Evolutionary conservation across 2,329 filamentous ascomycete species (phyloP).

Genomic region (Ophiostoma sp.): DNA sequence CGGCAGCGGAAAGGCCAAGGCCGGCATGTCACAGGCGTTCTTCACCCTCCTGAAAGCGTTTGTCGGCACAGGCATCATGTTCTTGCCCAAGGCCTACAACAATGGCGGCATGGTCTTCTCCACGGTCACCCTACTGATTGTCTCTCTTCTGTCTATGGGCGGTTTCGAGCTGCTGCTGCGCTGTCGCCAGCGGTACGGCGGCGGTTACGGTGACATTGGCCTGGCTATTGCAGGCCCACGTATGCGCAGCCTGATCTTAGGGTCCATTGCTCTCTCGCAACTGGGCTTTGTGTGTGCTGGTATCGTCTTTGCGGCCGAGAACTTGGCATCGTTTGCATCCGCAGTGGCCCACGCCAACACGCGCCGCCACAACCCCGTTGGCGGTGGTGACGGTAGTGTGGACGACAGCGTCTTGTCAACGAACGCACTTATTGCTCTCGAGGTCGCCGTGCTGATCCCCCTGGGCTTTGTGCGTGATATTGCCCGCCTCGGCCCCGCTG

Average conservation of each 20-base stretch:
- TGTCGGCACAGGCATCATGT: conserved; percentile 79
- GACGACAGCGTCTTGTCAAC: conserved; percentile 52
- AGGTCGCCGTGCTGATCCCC: conserved; percentile 65
- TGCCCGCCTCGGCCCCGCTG: conserved; percentile 68
- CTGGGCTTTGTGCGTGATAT: conserved; percentile 72
- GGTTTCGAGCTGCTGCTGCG: conserved; percentile 72
- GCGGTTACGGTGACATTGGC: conserved; percentile 76
- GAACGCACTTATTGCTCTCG: conserved; percentile 63
- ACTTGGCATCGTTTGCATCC: conserved; percentile 65
- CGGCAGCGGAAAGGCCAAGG: conserved; percentile 42
- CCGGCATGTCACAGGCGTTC: conserved; percentile 70
- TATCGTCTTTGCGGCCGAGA: conserved; percentile 76
- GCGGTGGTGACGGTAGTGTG: conserved; percentile 27
- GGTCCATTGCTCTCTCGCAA: conserved; percentile 71
- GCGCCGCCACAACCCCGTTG: neutral
- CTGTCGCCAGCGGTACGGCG: conserved; percentile 63
- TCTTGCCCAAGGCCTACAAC: conserved; percentile 74
- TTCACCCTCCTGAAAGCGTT: conserved; percentile 79
- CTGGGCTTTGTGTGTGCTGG: conserved; percentile 77
- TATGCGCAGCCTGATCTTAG: conserved; percentile 66
- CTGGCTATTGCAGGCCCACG: conserved; percentile 62
- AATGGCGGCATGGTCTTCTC: conserved; percentile 78
- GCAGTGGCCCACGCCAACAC: conserved; percentile 50
- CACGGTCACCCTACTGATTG: conserved; percentile 63
- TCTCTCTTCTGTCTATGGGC: conserved; percentile 66